Percentiles rank a stretch among this genome's conserved stretches.
phyloP scores from a whole-genome alignment of 495 filamentous ascomycete species.

The Penicillium cinerascens region DNA sequence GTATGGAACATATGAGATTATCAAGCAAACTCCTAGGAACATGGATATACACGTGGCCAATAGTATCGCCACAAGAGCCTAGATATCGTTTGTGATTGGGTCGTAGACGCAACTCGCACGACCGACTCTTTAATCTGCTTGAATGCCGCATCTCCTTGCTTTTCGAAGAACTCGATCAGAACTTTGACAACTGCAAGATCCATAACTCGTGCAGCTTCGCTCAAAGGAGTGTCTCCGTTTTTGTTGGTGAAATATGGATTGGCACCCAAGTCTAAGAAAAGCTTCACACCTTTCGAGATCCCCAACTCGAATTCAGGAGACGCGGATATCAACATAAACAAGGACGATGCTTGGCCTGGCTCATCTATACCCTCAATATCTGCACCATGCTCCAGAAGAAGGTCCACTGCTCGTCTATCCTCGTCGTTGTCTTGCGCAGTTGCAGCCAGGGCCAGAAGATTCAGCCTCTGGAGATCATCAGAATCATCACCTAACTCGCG shows the following conservation, averaged over 20 bases:
- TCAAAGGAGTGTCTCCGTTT: not conserved
- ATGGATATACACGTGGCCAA: not conserved
- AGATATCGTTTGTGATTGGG: not conserved
- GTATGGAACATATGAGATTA: too few species aligned
- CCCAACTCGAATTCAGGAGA: too few species aligned
- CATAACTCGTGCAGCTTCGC: not conserved
- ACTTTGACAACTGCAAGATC: not conserved
- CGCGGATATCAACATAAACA: not conserved
- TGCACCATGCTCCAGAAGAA: not conserved
- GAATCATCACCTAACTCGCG: not conserved
- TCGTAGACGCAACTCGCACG: not conserved
- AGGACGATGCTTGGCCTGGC: not conserved
- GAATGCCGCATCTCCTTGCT: not conserved
- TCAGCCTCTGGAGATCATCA: not conserved
- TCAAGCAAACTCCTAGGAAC: not conserved
- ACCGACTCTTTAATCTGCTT: not conserved
- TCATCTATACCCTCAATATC: not conserved
- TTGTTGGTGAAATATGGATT: not conserved
- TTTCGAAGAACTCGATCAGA: not conserved
- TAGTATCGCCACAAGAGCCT: not conserved
- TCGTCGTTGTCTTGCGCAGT: not conserved
- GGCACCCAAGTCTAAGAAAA: not conserved
- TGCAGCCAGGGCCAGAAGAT: not conserved
- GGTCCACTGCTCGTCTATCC: not conserved
- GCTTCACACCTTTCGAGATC: too few species aligned